phyloP scores from a whole-genome alignment of 148 eudicot species.

The Vaccinium corymbosum region DNA sequence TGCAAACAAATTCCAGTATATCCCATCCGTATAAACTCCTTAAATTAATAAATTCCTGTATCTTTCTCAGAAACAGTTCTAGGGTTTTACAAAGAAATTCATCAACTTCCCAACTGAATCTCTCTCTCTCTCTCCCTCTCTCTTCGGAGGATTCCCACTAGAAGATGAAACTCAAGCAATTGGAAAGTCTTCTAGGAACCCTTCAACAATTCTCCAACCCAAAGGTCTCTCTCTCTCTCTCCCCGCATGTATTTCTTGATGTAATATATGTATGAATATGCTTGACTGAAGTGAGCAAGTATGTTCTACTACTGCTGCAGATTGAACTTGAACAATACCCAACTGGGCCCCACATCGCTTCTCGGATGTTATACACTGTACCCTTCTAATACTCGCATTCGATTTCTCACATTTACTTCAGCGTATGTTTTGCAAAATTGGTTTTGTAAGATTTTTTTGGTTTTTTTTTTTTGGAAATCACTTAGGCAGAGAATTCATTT shows the following conservation, averaged over 20 bases:
- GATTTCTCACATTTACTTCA: not conserved
- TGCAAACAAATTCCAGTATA: not conserved
- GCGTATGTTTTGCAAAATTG: not conserved
- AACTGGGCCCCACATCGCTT: conserved; percentile 95
- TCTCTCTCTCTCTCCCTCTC: not conserved
- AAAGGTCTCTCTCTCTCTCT: conserved; percentile 45
- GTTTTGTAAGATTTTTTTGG: conserved; percentile 7
- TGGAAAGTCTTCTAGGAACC: conserved; percentile 80
- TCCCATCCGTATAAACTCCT: not conserved
- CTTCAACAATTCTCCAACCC: conserved; percentile 78
- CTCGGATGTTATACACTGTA: conserved; percentile 93
- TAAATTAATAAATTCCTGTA: no score
- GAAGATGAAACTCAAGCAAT: conserved; percentile 94
- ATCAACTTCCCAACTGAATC: conserved; percentile 4
- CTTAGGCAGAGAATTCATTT: conserved; percentile 87
- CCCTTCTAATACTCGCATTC: not conserved
- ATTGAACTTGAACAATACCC: conserved; percentile 97
- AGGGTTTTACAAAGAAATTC: conserved; percentile 8
- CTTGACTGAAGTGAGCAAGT: not conserved
- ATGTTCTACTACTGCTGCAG: conserved; percentile 37
- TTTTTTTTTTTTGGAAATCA: conserved; percentile 12
- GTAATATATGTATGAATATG: not conserved
- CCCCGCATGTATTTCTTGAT: conserved; percentile 4
- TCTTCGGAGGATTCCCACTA: conserved; percentile 2
- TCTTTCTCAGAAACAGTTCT: not conserved